phyloP scores from a whole-genome alignment of 768 basidiomycete genomes.

The Boletellus ananiceps region DNA sequence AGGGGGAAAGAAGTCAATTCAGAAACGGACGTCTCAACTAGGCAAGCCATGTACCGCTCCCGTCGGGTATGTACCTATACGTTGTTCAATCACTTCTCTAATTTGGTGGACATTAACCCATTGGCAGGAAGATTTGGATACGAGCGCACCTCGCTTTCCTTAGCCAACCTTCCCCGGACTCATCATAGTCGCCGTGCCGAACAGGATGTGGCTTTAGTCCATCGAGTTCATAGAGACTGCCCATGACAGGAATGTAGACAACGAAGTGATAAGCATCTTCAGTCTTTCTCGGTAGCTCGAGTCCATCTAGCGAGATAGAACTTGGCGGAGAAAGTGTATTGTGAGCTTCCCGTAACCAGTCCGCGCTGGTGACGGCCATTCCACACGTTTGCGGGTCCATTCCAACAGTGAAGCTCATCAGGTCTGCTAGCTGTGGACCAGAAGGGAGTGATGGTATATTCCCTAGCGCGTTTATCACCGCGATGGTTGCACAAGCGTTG shows the following conservation, averaged over 20 bases:
- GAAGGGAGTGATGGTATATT: conserved; percentile 64
- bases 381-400: conserved; percentile 88
- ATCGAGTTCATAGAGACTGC: conserved; percentile 88
- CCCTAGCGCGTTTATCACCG: conserved; percentile 86
- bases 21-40: neutral
- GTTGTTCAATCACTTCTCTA: conserved; percentile 78
- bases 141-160: conserved; percentile 59
- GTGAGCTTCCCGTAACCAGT: conserved; percentile 81
- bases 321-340: conserved; percentile 91
- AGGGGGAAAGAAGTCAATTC: conserved; percentile 6
- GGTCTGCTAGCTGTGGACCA: conserved; percentile 65
- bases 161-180: conserved; percentile 77
- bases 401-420: conserved; percentile 72
- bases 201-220: conserved; percentile 80
- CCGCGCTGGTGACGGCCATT: conserved; percentile 73
- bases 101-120: conserved; percentile 18
- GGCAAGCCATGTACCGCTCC: conserved; percentile 63
- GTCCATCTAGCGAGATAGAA: conserved; percentile 82
- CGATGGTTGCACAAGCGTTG: conserved; percentile 96
- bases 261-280: conserved; percentile 97
- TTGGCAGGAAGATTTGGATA: conserved; percentile 6
- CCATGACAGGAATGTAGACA: conserved; percentile 83
- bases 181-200: conserved; percentile 69
- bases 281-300: conserved; percentile 58
- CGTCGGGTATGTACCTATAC: conserved; percentile 87